phyloP scores from a whole-genome alignment of 768 basidiomycete genomes.

The Boletus tomentosulus region DNA sequence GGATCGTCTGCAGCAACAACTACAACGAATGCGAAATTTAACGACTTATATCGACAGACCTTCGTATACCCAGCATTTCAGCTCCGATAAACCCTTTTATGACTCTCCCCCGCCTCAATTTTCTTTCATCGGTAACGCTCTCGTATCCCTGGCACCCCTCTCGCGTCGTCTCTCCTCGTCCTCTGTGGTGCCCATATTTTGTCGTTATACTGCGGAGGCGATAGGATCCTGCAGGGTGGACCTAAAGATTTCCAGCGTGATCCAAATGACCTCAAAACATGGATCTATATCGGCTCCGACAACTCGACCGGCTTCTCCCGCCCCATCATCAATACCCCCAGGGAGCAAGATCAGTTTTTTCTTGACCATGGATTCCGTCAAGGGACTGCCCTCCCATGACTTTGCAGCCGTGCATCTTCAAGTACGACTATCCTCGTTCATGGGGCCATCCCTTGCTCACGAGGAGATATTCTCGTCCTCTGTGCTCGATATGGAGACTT shows the following conservation, averaged over 20 bases:
- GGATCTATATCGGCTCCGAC: conserved; percentile 57
- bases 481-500: conserved; percentile 66
- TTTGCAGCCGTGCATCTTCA: conserved; percentile 85
- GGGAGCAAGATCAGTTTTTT: conserved; percentile 85
- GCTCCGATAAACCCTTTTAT: conserved; percentile 89
- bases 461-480: conserved; percentile 84
- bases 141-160: conserved; percentile 78
- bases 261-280: conserved; percentile 53
- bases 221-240: conserved; percentile 91
- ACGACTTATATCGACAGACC: conserved; percentile 89
- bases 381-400: conserved; percentile 86
- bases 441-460: conserved; percentile 60
- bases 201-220: conserved; percentile 90
- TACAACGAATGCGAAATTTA: conserved; percentile 91
- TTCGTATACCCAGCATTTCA: conserved; percentile 91
- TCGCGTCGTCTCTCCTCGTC: conserved; percentile 70
- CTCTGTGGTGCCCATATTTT: conserved; percentile 84
- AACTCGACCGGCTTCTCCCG: conserved; percentile 74
- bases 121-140: conserved; percentile 88
- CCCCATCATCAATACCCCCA: conserved; percentile 58
- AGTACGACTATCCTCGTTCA: conserved; percentile 81
- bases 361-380: conserved; percentile 80
- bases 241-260: conserved; percentile 73
- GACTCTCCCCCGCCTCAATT: conserved; percentile 83
- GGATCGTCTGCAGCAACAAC: conserved; percentile 80